These are phyloP conservation scores for Aphanomyces astaci DNA, from an alignment of 352 stramenopile genomes.

Conservation along the genomic window DNA sequence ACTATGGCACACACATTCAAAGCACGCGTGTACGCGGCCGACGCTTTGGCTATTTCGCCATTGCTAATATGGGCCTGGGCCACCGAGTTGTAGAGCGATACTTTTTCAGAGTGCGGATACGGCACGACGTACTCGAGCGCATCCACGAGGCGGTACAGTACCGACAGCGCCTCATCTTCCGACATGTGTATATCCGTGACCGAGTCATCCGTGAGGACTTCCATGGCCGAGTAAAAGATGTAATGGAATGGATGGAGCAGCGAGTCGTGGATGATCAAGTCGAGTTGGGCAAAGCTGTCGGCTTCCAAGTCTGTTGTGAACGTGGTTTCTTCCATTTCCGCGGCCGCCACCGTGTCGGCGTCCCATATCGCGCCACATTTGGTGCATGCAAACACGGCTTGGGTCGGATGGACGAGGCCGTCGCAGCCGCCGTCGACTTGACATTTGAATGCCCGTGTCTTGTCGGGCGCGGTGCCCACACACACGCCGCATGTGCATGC, in stretches of 20 bases:
- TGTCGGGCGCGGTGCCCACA: conserved; percentile 35
- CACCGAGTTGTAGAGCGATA: conserved; percentile 77
- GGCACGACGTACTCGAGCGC: conserved; percentile 62
- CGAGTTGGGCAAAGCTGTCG: conserved; percentile 38
- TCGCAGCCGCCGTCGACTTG: not conserved
- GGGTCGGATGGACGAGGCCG: conserved; percentile 27
- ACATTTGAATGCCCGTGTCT: conserved; percentile 51
- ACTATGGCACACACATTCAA: conserved; percentile 51
- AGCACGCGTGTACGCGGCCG: conserved; percentile 43
- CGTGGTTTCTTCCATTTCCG: conserved; percentile 41
- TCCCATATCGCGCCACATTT: conserved; percentile 34
- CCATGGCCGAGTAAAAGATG: conserved; percentile 68
- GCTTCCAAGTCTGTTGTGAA: conserved; percentile 26
- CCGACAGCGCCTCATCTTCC: conserved; percentile 30
- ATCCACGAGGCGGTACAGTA: conserved; percentile 60
- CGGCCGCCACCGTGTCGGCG: conserved; percentile 30
- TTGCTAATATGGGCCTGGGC: conserved; percentile 62
- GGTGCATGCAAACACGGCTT: conserved; percentile 48
- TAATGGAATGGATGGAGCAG: conserved; percentile 62
- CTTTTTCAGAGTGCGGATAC: conserved; percentile 66
- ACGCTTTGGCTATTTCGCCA: conserved; percentile 43
- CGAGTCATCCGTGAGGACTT: conserved; percentile 32
- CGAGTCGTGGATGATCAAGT: conserved; percentile 35
- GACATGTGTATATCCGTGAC: conserved; percentile 25
- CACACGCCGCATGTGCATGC: conserved; percentile 58